Evolutionary conservation across 2,329 filamentous ascomycete genomes (phyloP).

Genomic region (Aspergillus ibericus): DNA sequence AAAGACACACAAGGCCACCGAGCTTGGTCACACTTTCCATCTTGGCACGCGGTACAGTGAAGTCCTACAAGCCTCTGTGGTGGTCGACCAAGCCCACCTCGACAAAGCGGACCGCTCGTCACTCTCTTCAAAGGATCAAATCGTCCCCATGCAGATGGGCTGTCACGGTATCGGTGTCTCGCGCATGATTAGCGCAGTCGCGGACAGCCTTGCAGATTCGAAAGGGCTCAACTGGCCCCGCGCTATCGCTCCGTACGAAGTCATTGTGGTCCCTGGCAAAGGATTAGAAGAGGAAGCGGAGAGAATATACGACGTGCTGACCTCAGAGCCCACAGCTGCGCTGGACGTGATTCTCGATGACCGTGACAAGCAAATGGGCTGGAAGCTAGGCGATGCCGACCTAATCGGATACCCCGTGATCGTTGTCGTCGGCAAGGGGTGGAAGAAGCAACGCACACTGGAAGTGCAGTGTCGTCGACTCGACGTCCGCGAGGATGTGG

Average conservation of each 20-base stretch:
- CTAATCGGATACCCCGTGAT: conserved; percentile 83
- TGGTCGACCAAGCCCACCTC: conserved; percentile 38
- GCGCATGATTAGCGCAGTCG: conserved; percentile 82
- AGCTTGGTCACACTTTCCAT: conserved; percentile 93
- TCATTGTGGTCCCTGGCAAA: conserved; percentile 62
- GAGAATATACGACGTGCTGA: conserved; percentile 64
- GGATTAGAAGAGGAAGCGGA: conserved; percentile 51
- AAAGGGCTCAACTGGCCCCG: conserved; percentile 85
- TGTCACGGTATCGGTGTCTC: conserved; percentile 95
- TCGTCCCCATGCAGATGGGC: conserved; percentile 79
- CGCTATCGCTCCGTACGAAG: conserved; percentile 80
- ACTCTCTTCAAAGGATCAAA: conserved; percentile 19
- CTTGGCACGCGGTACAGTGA: conserved; percentile 85
- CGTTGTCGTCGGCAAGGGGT: conserved; percentile 73
- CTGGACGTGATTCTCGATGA: conserved; percentile 76
- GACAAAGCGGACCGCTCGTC: conserved; percentile 20
- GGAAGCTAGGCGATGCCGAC: conserved; percentile 90
- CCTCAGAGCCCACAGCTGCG: conserved; percentile 19
- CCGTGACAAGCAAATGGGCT: conserved; percentile 65
- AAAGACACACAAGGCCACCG: conserved; percentile 70
- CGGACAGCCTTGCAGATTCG: conserved; percentile 69
- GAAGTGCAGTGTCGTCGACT: conserved; percentile 79
- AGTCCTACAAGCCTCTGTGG: conserved; percentile 67
- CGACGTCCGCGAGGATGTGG: conserved; percentile 59
- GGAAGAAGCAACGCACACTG: conserved; percentile 58